Percentiles rank a stretch among this genome's conserved stretches.
Evolutionary conservation across 371 early-diverging fungal species (phyloP).

Genomic region (Coemansia sp.): DNA sequence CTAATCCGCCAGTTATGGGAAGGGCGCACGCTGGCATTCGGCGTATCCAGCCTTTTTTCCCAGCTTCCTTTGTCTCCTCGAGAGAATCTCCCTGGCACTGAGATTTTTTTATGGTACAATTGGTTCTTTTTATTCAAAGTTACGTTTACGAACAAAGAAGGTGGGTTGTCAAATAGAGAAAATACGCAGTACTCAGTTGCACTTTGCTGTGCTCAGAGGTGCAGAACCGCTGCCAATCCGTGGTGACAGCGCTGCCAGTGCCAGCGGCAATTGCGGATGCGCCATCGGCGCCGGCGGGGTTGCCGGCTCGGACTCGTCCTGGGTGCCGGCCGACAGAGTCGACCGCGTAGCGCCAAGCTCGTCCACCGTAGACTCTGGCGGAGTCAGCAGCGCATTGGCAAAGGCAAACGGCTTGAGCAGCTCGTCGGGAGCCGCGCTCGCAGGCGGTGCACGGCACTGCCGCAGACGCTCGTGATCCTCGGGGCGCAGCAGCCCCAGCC

Average conservation of each 20-base stretch:
- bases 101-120: conserved; percentile 4
- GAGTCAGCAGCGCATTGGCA: background rate
- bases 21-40: too few relatives aligned
- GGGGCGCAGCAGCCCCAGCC: conserved; percentile 28
- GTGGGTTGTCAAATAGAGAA: background rate
- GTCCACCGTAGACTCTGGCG: too few relatives aligned
- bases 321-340: background rate
- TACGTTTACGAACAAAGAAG: background rate
- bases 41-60: too few relatives aligned
- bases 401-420: conserved; percentile 40
- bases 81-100: too few relatives aligned
- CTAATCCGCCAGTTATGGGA: too few relatives aligned
- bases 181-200: conserved; percentile 10
- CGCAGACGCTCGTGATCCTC: conserved; percentile 32
- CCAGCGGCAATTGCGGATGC: background rate
- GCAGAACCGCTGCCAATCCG: background rate
- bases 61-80: too few relatives aligned
- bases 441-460: background rate
- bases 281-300: background rate
- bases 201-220: conserved; percentile 16
- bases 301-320: background rate
- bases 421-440: conserved; percentile 17
- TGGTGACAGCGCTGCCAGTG: conserved; percentile 3
- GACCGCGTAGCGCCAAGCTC: conserved; percentile 1
- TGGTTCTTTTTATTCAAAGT: background rate